Base-by-base conservation (phyloP, 169 alveolate genomes). In the Eimeria tenella region DNA sequence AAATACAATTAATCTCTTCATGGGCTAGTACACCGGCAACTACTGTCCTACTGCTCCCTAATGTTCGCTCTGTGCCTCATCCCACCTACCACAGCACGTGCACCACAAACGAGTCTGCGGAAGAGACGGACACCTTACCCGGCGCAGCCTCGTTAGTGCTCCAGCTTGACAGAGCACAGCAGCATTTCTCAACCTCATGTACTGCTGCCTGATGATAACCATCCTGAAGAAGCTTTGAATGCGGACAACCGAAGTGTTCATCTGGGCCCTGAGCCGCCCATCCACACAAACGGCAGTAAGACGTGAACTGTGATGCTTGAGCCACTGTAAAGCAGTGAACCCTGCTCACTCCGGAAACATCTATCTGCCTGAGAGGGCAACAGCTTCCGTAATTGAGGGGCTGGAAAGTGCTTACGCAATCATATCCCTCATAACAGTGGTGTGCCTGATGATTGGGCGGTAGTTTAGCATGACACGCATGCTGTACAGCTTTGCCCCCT, bases 151-250 rank as follows among this genome's bases (percentile, higher is more conserved):
- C 65, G 97, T 96, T 94, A 96, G 70, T 15, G 95, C 97, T 10
- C 95, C 92, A n/a, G 97, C 97, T 53, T 96, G 97, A 21, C 95
- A 96, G 77, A 82, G 82, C 86, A 94, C 87, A 49, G 95, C 86
- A 11, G 95, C 94, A 55, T 86, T 23, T 31, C 95, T 90, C 31
- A 96, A 86, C 87, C 84, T 74, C 19, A 94, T 52, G 90, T 93
- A 96, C 79, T 96, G 98, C 83, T 90, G 94, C 49, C 96, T 90
- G 74, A 96, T 93, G 74, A 95, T 90, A 71, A 88, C 94, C 98
- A 96, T 96, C 63, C 97, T 86, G 79, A 96, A 75, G 90, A 96
- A 84, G 89, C 96, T 96, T 88, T 96, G 98, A 31, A 95, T 96
- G 89, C 94, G 95, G n/a, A 93, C 82, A 55, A 96, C 94, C 13